Percentiles rank a stretch among this genome's conserved stretches.
Evolutionary conservation across 495 filamentous ascomycete genomes (phyloP).

Genomic region (Neurospora terricola): DNA sequence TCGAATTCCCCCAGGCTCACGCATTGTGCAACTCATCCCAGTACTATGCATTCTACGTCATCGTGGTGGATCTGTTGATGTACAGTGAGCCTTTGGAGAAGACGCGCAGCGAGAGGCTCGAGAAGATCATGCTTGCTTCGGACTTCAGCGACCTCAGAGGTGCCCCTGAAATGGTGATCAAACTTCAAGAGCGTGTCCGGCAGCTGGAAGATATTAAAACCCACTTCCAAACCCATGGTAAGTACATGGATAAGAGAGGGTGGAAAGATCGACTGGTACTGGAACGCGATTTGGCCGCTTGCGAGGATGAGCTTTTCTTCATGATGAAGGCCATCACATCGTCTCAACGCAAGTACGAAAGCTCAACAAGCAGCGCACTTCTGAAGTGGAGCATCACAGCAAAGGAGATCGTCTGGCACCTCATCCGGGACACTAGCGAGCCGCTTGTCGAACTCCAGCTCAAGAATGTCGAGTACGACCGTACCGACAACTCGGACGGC

Average conservation of each 20-base stretch:
- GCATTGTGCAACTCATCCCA: slow-evolving; percentile 92
- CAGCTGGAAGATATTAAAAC: slow-evolving; percentile 96
- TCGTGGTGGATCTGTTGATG: slow-evolving; percentile 85
- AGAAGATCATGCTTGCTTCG: slow-evolving; percentile 99
- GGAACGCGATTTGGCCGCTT: slow-evolving; percentile 77
- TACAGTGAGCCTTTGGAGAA: slow-evolving; percentile 96
- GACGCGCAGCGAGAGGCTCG: slow-evolving; percentile 80
- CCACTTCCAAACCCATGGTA: slow-evolving; percentile 86
- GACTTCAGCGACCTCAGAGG: slow-evolving; percentile 97
- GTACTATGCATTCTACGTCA: slow-evolving; percentile 96
- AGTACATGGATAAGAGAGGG: slow-evolving; percentile 75
- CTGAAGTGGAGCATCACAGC: slow-evolving; percentile 84
- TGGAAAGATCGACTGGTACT: slow-evolving; percentile 83
- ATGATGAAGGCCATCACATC: slow-evolving; percentile 99
- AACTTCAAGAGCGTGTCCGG: slow-evolving; percentile 81
- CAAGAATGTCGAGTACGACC: slow-evolving; percentile 78
- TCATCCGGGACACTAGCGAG: slow-evolving; percentile 74
- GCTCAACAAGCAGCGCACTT: slow-evolving; percentile 61
- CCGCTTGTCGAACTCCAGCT: slow-evolving; percentile 92
- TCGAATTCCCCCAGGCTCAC: slow-evolving; percentile 86
- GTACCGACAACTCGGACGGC: slow-evolving; percentile 91
- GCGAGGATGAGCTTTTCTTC: slow-evolving; percentile 97
- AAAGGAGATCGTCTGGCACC: slow-evolving; percentile 91
- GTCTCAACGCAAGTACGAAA: slow-evolving; percentile 78
- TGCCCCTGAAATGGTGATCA: slow-evolving; percentile 85